A percentile compares a stretch with the other conserved stretches of the same genome.
Evolutionary conservation across 192 early-diverging fungal species (phyloP).

Genomic region (Pilaira anomala): DNA sequence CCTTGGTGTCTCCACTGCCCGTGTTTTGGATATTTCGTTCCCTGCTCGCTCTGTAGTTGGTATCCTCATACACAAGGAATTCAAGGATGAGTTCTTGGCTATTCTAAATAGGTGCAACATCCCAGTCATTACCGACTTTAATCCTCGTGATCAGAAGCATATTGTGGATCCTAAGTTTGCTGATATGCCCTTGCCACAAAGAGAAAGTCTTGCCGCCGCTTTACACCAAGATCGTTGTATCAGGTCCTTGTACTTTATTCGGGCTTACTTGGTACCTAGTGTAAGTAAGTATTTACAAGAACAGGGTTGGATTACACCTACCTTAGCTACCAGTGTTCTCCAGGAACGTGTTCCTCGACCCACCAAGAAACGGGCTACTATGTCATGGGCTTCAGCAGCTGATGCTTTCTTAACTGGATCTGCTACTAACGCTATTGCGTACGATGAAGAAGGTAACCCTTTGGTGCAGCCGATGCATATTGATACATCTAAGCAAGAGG

Average conservation of each 20-base stretch:
- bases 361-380: too few species aligned
- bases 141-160: constrained; percentile 7
- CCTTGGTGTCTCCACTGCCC: background rate
- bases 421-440: too few species aligned
- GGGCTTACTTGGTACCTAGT: background rate
- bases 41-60: constrained; percentile 2
- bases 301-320: constrained; percentile 12
- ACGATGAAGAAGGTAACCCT: too few species aligned
- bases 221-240: constrained; percentile 2
- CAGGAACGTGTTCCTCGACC: too few species aligned
- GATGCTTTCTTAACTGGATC: too few species aligned
- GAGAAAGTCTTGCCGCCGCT: background rate
- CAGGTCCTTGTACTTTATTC: background rate
- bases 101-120: background rate
- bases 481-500: too few species aligned
- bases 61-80: constrained; percentile 18
- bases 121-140: background rate
- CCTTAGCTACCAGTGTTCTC: too few species aligned
- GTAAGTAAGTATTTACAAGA: background rate
- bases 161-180: constrained; percentile 17
- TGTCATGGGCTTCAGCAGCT: too few species aligned
- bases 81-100: background rate
- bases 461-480: too few species aligned
- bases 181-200: background rate
- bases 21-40: constrained; percentile 21